Conservation (phyloP, 2,329 filamentous ascomycete species). For the Monilinia aucupariae region DNA sequence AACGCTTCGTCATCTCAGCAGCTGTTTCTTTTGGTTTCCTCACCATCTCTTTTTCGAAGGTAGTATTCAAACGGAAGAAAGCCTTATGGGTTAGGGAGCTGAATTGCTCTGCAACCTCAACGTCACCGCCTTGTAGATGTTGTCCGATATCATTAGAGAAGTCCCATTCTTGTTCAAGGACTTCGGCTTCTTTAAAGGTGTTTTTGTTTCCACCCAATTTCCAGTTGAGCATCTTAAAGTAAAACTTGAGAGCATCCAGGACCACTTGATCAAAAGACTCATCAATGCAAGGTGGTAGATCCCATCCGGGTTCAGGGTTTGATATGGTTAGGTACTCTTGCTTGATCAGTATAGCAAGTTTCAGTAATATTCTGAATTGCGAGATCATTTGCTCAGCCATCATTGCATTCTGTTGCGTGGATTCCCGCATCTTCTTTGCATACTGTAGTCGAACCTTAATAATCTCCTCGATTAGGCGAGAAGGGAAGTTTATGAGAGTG, state of each 20-base stretch:
- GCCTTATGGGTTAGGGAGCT: conserved; percentile 91
- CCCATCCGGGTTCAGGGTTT: conserved; percentile 86
- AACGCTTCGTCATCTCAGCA: conserved; percentile 90
- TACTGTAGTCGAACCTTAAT: conserved; percentile 88
- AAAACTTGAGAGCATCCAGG: conserved; percentile 89
- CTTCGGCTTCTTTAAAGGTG: conserved; percentile 97
- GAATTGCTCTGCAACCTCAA: conserved; percentile 97
- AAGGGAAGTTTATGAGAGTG: conserved; percentile 95
- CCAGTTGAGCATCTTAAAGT: conserved; percentile 98
- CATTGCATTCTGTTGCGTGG: conserved; percentile 83
- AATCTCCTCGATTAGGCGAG: conserved; percentile 91
- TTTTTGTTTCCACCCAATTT: conserved; percentile 97
- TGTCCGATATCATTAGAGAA: conserved; percentile 92
- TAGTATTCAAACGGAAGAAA: conserved; percentile 76
- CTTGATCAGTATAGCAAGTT: conserved; percentile 88
- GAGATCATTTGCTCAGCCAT: conserved; percentile 97
- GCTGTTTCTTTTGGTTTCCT: conserved; percentile 77
- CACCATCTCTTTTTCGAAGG: conserved; percentile 88
- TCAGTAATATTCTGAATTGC: conserved; percentile 90
- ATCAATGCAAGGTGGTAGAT: conserved; percentile 90
- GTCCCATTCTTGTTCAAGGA: conserved; percentile 95
- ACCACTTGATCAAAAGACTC: conserved; percentile 92
- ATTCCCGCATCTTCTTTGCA: conserved; percentile 92
- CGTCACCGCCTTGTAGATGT: conserved; percentile 85
- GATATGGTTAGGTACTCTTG: conserved; percentile 79